Evolutionary conservation across 305 asterid genomes (phyloP).

Genomic region (Ilex paraguariensis): DNA sequence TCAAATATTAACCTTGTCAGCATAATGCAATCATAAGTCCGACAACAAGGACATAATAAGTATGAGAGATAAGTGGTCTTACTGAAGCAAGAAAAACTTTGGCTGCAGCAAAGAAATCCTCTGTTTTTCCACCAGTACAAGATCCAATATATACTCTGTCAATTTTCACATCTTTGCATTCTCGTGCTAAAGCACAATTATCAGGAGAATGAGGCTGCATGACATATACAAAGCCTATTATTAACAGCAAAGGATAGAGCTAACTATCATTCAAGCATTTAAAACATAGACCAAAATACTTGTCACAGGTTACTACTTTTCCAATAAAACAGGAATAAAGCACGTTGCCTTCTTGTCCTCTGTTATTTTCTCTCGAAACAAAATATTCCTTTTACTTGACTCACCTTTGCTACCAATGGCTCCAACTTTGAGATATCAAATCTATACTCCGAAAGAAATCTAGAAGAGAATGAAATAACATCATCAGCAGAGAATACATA

Average conservation of each 20-base stretch:
- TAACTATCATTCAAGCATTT: not conserved
- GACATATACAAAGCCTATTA: not conserved
- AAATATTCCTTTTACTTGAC: not conserved
- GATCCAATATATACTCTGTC: slow-evolving; percentile 91
- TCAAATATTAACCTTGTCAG: too few relatives aligned
- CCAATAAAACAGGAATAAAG: not conserved
- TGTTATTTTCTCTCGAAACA: not conserved
- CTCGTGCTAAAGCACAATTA: slow-evolving; percentile 91
- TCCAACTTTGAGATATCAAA: slow-evolving; percentile 1
- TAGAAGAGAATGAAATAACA: not conserved
- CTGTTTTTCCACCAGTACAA: slow-evolving; percentile 92
- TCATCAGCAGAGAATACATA: not conserved
- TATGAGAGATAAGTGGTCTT: slow-evolving; percentile 16
- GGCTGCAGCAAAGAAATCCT: slow-evolving; percentile 97
- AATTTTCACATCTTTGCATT: slow-evolving; percentile 87
- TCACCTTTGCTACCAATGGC: slow-evolving; percentile 1
- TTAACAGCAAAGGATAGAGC: not conserved
- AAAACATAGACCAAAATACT: not conserved
- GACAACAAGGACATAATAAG: not conserved
- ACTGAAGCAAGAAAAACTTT: slow-evolving; percentile 81
- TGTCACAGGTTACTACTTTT: not conserved
- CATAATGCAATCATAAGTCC: too few relatives aligned
- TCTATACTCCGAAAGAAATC: slow-evolving; percentile 1
- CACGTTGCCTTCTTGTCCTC: not conserved
- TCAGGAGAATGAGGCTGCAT: slow-evolving; percentile 89